These are phyloP conservation scores for Rasamsonia emersonii DNA, from an alignment of 2,329 filamentous ascomycete genomes.

Conservation along the genomic window DNA sequence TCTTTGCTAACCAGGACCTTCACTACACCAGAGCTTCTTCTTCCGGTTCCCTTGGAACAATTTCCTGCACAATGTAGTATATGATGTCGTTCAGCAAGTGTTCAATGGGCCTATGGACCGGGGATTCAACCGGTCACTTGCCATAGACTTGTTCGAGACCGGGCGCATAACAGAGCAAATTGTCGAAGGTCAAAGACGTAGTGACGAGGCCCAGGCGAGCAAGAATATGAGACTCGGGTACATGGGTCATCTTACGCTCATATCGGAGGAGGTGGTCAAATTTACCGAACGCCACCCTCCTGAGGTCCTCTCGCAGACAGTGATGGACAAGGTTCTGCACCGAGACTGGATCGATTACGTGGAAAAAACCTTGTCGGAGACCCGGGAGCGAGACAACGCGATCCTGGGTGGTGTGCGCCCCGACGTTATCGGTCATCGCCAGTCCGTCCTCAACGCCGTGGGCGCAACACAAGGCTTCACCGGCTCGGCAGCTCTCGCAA, in stretches of 20 bases:
- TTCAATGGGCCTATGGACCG: conserved; percentile 98
- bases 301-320: conserved; percentile 72
- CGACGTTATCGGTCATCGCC: conserved; percentile 74
- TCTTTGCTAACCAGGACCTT: conserved; percentile 6
- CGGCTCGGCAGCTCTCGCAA: conserved; percentile 62
- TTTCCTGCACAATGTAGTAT: conserved; percentile 97
- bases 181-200: conserved; percentile 78
- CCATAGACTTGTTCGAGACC: conserved; percentile 85
- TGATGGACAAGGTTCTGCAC: conserved; percentile 82
- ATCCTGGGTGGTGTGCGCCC: conserved; percentile 91
- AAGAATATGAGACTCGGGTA: conserved; percentile 90
- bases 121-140: conserved; percentile 81
- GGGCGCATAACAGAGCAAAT: conserved; percentile 87
- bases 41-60: conserved; percentile 99
- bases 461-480: conserved; percentile 51
- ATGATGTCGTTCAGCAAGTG: conserved; percentile 97
- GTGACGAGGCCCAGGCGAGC: conserved; percentile 74
- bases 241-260: conserved; percentile 95
- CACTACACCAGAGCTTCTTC: conserved; percentile 68
- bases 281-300: conserved; percentile 91
- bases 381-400: conserved; percentile 92
- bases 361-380: conserved; percentile 85
- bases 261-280: conserved; percentile 97
- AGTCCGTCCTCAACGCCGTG: conserved; percentile 55
- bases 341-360: conserved; percentile 92